Evolutionary conservation across 352 stramenopile species (phyloP).

Genomic region (Pythium guiyangense): DNA sequence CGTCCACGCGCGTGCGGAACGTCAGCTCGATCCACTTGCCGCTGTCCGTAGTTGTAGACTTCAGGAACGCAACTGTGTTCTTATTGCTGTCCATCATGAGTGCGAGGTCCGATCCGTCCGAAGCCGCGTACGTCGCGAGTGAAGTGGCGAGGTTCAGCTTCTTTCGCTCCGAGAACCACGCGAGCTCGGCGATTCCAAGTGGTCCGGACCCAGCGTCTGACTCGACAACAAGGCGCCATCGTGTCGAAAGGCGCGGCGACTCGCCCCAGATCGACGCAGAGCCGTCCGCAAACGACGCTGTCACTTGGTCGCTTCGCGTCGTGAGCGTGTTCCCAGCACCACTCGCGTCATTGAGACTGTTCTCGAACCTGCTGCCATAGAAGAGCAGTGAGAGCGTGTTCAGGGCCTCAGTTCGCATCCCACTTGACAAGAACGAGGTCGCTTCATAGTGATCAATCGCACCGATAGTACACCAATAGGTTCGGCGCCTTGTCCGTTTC

Average conservation of each 20-base stretch:
- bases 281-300: background rate
- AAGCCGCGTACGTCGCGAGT: constrained; percentile 9
- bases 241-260: background rate
- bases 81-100: constrained; percentile 21
- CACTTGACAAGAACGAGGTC: background rate
- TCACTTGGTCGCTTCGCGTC: background rate
- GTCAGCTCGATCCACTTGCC: constrained; percentile 25
- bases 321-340: background rate
- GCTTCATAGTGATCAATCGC: background rate
- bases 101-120: constrained; percentile 15
- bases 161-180: constrained; percentile 22
- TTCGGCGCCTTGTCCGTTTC: background rate
- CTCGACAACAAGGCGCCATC: constrained; percentile 20
- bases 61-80: constrained; percentile 17
- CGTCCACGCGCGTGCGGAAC: constrained; percentile 18
- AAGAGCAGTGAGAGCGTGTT: background rate
- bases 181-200: constrained; percentile 24
- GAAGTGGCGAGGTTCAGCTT: constrained; percentile 14
- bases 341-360: constrained; percentile 1
- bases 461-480: constrained; percentile 4
- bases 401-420: background rate
- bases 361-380: constrained; percentile 1
- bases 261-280: constrained; percentile 1
- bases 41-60: constrained; percentile 2
- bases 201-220: constrained; percentile 10